These are phyloP conservation scores for Alternaria sp. DNA, from an alignment of 2,329 filamentous ascomycete genomes.

Conservation along the genomic window DNA sequence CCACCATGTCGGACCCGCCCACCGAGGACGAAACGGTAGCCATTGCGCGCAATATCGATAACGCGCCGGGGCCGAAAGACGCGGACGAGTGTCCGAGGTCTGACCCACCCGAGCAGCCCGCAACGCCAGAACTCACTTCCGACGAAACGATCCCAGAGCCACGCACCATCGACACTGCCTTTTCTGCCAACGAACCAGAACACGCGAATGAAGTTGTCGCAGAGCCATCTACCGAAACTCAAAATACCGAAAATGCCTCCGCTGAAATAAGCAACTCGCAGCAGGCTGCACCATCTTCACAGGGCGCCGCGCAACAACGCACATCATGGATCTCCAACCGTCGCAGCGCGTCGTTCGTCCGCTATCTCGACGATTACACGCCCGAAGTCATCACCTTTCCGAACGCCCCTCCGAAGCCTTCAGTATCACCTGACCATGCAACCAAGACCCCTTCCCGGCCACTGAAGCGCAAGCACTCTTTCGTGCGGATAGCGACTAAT, in stretches of 20 bases:
- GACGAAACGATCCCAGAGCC: slow-evolving; percentile 24
- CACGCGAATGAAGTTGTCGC: slow-evolving; percentile 21
- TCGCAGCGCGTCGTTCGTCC: slow-evolving; percentile 51
- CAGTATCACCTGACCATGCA: slow-evolving; percentile 51
- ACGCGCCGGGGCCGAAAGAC: slow-evolving; percentile 21
- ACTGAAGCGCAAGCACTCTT: slow-evolving; percentile 53
- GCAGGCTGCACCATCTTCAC: slow-evolving; percentile 38
- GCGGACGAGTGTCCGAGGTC: slow-evolving; percentile 24
- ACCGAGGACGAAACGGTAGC: slow-evolving; percentile 37
- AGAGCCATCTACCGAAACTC: slow-evolving; percentile 31
- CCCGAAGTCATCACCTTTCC: slow-evolving; percentile 41
- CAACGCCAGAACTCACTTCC: slow-evolving; percentile 28
- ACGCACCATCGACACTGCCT: slow-evolving; percentile 13
- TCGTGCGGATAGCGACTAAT: slow-evolving; percentile 80
- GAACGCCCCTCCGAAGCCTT: slow-evolving; percentile 24
- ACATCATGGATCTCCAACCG: slow-evolving; percentile 55
- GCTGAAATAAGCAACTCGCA: slow-evolving; percentile 41
- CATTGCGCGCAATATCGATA: slow-evolving; percentile 26
- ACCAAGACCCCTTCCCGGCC: slow-evolving; percentile 53
- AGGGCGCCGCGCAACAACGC: slow-evolving; percentile 38
- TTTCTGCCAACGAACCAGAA: slow-evolving; percentile 23
- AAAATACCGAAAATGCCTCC: slow-evolving; percentile 30
- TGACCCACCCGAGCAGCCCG: slow-evolving; percentile 25
- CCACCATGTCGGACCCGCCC: slow-evolving; percentile 44
- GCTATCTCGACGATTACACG: slow-evolving; percentile 41